phyloP scores from a whole-genome alignment of 2,329 filamentous ascomycete genomes.

The Fusarium pseudoanthophilum region DNA sequence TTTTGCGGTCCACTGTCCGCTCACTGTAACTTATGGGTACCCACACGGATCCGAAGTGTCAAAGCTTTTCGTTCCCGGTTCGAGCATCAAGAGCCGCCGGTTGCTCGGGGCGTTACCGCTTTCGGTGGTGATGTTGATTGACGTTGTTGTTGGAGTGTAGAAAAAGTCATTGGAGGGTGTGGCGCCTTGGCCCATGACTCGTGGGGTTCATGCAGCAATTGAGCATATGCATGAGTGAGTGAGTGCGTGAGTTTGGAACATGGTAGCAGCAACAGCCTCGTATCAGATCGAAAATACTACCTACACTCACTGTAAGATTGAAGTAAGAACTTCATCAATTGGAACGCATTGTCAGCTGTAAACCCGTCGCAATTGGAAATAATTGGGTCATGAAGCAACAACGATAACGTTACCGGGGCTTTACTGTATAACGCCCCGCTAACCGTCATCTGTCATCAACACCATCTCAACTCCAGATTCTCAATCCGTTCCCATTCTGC shows the following conservation, averaged over 20 bases:
- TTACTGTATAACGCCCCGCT: not conserved
- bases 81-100: not conserved
- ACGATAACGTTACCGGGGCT: constrained; percentile 7
- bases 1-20: not conserved
- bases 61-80: constrained; percentile 9
- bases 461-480: not conserved
- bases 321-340: not conserved
- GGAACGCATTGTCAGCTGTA: not conserved
- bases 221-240: not conserved
- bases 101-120: not conserved
- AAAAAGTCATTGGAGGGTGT: not conserved
- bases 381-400: not conserved
- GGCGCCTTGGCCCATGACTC: not conserved
- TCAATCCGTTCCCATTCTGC: not conserved
- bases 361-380: not conserved
- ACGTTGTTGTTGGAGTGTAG: not conserved
- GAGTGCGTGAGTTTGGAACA: not conserved
- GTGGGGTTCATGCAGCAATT: not conserved
- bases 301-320: too few relatives aligned
- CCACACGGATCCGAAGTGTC: constrained; percentile 28
- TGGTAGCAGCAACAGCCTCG: not conserved
- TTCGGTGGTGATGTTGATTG: not conserved
- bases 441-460: constrained; percentile 23
- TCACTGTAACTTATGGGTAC: not conserved
- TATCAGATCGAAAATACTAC: not conserved